Percentiles rank a stretch among this genome's conserved stretches.
phyloP scores from a whole-genome alignment of 495 filamentous ascomycete species.

The Entonaema liquescens region DNA sequence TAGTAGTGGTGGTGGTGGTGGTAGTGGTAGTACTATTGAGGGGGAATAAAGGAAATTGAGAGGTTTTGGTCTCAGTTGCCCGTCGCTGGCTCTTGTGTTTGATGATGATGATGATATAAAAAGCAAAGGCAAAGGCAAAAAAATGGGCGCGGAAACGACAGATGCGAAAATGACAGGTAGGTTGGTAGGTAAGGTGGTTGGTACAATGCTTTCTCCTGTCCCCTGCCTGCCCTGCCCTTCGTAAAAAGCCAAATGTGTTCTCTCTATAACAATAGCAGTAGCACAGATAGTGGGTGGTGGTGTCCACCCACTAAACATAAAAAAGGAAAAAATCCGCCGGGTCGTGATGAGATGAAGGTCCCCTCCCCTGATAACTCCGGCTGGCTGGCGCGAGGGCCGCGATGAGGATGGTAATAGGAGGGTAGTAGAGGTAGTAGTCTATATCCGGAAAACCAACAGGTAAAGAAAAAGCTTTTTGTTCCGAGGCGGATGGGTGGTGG shows the following conservation, averaged over 20 bases:
- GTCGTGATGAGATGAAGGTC: no score
- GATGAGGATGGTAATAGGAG: not conserved
- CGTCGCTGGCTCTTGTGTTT: slow-evolving; percentile 32
- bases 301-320: no score
- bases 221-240: no score
- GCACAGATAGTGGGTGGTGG: no score
- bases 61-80: slow-evolving; percentile 27
- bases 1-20: no score
- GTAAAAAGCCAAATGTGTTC: no score
- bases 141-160: slow-evolving; percentile 35
- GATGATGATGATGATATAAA: not conserved
- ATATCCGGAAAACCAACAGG: slow-evolving; percentile 23
- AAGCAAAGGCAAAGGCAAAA: not conserved
- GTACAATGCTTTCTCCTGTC: no score
- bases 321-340: slow-evolving; percentile 1
- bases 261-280: no score
- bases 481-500: not conserved
- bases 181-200: not conserved
- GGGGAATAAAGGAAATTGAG: not conserved
- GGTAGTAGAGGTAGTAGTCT: not conserved
- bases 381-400: slow-evolving; percentile 21
- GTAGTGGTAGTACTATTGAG: no score
- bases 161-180: slow-evolving; percentile 15
- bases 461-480: slow-evolving; percentile 14
- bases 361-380: not conserved